A percentile compares a stretch with the other conserved stretches of the same genome.
phyloP scores from a whole-genome alignment of 2,329 filamentous ascomycete genomes.

The Lomentospora prolificans region DNA sequence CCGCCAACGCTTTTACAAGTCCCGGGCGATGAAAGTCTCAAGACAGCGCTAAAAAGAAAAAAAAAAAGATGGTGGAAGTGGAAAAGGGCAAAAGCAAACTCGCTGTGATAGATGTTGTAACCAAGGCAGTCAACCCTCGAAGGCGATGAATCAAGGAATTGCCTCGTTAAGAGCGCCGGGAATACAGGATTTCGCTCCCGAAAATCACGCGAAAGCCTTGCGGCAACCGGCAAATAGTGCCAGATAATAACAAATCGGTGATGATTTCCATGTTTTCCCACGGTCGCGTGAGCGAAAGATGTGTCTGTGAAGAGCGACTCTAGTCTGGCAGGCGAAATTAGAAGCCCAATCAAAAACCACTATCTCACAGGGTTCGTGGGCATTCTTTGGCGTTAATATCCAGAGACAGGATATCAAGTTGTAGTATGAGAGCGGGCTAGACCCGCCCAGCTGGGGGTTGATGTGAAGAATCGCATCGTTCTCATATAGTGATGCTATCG shows the following conservation, averaged over 20 bases:
- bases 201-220: not conserved
- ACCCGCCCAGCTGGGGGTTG: too few species aligned
- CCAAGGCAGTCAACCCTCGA: slow-evolving; percentile 13
- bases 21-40: too few species aligned
- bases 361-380: not conserved
- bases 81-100: slow-evolving; percentile 9
- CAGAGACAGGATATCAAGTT: not conserved
- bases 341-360: not conserved
- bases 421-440: not conserved
- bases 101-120: slow-evolving; percentile 21
- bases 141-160: not conserved
- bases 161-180: not conserved
- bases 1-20: too few species aligned
- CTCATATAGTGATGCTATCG: too few species aligned
- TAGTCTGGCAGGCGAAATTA: not conserved
- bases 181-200: not conserved
- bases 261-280: not conserved
- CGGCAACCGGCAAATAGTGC: not conserved
- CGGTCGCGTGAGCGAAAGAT: slow-evolving; percentile 8
- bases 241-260: not conserved
- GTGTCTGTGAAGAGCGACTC: slow-evolving; percentile 5
- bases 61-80: slow-evolving; percentile 12
- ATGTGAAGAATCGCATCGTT: too few species aligned
- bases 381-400: not conserved
- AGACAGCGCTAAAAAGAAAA: slow-evolving; percentile 12